These are phyloP conservation scores for Termitomyces sp. DNA, from an alignment of 768 basidiomycete genomes.

Conservation along the genomic window DNA sequence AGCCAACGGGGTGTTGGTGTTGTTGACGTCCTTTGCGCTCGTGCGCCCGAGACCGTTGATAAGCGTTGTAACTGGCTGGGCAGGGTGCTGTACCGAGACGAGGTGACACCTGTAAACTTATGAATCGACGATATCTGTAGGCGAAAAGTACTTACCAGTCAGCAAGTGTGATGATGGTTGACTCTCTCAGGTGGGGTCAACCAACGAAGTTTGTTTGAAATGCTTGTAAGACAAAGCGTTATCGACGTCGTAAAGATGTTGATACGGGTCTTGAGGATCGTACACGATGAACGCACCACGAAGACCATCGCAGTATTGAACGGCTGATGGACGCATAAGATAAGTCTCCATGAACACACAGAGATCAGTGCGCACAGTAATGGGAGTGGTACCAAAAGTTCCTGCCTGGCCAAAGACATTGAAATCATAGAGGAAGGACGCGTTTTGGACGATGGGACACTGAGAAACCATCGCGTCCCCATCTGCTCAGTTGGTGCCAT, in stretches of 20 bases:
- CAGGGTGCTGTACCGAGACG: background rate
- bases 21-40: conserved; percentile 11
- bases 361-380: conserved; percentile 15
- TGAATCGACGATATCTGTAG: background rate
- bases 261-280: conserved; percentile 24
- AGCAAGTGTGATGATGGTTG: conserved; percentile 6
- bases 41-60: conserved; percentile 38
- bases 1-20: conserved; percentile 16
- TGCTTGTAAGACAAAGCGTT: background rate
- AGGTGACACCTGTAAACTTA: background rate
- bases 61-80: conserved; percentile 11
- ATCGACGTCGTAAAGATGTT: conserved; percentile 23
- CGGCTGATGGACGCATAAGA: background rate
- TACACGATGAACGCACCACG: conserved; percentile 28
- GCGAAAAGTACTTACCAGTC: background rate
- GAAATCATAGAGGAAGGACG: conserved; percentile 31
- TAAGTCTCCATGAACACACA: background rate
- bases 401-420: conserved; percentile 8
- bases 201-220: too few species aligned
- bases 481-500: conserved; percentile 30
- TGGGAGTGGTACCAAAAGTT: conserved; percentile 21
- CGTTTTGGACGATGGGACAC: conserved; percentile 29
- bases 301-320: conserved; percentile 29
- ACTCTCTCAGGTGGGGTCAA: background rate
- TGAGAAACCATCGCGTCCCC: conserved; percentile 30